phyloP scores from a whole-genome alignment of 495 filamentous ascomycete genomes.

The Darksidea phi region DNA sequence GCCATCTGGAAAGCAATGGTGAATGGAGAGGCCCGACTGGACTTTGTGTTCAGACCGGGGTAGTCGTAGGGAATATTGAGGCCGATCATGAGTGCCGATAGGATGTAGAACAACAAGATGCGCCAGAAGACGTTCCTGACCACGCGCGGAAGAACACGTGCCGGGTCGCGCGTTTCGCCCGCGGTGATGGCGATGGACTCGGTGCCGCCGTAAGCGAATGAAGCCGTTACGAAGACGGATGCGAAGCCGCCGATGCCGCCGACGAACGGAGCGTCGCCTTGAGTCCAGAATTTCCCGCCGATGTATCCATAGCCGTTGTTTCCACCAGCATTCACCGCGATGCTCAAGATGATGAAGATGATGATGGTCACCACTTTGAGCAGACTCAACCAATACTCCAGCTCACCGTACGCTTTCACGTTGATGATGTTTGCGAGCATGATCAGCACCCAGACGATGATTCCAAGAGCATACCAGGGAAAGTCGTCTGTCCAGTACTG shows the following conservation, averaged over 20 bases:
- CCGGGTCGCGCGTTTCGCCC: constrained; percentile 73
- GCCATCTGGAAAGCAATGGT: constrained; percentile 54
- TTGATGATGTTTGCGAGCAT: constrained; percentile 7
- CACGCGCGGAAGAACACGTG: constrained; percentile 69
- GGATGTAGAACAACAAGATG: constrained; percentile 75
- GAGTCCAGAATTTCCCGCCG: constrained; percentile 64
- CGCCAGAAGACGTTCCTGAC: constrained; percentile 79
- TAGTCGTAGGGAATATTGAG: constrained; percentile 57
- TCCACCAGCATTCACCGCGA: constrained; percentile 65
- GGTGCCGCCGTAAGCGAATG: constrained; percentile 51
- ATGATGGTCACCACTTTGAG: constrained; percentile 72
- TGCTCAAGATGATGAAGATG: constrained; percentile 49
- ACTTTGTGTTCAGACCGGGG: constrained; percentile 44
- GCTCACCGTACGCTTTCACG: constrained; percentile 57
- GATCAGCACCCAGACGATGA: constrained; percentile 10
- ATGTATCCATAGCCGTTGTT: constrained; percentile 58
- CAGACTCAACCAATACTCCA: constrained; percentile 68
- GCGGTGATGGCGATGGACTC: constrained; percentile 72
- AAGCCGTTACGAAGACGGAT: constrained; percentile 37
- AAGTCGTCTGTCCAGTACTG: constrained; percentile 51
- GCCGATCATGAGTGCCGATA: constrained; percentile 52
- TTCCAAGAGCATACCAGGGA: constrained; percentile 3
- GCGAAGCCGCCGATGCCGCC: constrained; percentile 37
- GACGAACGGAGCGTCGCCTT: constrained; percentile 9
- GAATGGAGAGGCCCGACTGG: constrained; percentile 52